Percentiles rank a stretch among this genome's conserved stretches.
Evolutionary conservation across 2,329 filamentous ascomycete genomes (phyloP).

Genomic region (Talaromyces sp.): DNA sequence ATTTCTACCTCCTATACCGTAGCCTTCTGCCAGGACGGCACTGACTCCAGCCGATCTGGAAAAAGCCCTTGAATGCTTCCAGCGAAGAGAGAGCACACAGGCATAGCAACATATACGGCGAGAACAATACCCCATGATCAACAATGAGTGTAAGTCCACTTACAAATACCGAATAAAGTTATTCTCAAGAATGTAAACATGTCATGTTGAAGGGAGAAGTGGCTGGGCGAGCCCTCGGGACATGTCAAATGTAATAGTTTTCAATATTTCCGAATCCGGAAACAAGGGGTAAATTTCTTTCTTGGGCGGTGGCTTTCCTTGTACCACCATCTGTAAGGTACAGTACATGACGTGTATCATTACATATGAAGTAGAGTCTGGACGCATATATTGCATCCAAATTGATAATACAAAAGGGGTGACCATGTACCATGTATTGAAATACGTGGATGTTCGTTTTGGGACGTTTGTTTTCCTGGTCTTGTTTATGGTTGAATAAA

Average conservation of each 20-base stretch:
- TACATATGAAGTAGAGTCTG: background rate
- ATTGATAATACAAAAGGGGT: background rate
- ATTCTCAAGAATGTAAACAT: background rate
- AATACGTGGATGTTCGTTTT: conserved; percentile 9
- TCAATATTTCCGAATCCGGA: conserved; percentile 16
- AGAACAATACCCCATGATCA: background rate
- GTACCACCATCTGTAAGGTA: conserved; percentile 1
- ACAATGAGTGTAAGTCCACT: background rate
- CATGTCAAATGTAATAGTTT: background rate
- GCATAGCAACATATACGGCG: background rate
- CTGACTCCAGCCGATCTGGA: background rate
- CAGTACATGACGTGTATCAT: background rate
- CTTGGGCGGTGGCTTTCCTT: background rate
- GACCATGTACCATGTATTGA: background rate
- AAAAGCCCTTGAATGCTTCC: background rate
- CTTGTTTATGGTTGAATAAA: background rate
- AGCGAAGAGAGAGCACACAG: background rate
- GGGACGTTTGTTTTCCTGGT: background rate
- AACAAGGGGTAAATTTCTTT: conserved; percentile 9
- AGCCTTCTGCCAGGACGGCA: background rate
- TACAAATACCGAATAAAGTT: background rate
- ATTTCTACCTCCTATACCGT: background rate
- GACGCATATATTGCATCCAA: background rate
- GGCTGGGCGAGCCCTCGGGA: background rate
- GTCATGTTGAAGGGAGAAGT: background rate